Evolutionary conservation across 106 monocot species (phyloP).

Genomic region (Dioscorea alata): DNA sequence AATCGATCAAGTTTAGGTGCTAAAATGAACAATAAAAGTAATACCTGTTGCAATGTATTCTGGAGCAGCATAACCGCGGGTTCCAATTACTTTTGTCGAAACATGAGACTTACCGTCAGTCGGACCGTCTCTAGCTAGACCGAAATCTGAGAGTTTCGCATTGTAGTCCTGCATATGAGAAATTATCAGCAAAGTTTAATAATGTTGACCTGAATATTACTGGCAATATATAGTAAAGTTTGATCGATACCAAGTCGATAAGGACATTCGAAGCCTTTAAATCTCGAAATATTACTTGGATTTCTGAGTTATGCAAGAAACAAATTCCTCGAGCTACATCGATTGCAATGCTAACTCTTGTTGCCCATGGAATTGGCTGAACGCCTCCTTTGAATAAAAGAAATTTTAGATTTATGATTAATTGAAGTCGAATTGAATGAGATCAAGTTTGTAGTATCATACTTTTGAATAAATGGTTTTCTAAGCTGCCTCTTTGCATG

Average conservation of each 20-base stretch:
- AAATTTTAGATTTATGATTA: no score
- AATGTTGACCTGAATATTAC: background rate
- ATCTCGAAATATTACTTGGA: constrained; percentile 4
- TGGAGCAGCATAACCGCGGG: background rate
- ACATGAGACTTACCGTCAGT: background rate
- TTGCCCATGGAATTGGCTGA: no score
- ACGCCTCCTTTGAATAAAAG: no score
- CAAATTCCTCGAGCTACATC: background rate
- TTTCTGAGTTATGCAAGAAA: background rate
- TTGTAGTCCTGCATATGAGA: background rate
- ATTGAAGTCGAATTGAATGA: no score
- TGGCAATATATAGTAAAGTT: background rate
- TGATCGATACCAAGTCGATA: background rate
- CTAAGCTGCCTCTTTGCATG: constrained; percentile 1
- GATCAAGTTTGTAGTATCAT: background rate
- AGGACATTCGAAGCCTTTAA: constrained; percentile 6
- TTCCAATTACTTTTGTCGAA: background rate
- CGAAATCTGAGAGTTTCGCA: constrained; percentile 4
- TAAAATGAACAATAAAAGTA: no score
- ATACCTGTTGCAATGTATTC: constrained; percentile 7
- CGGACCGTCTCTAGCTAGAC: background rate
- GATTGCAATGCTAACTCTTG: no score
- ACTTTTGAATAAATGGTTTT: constrained; percentile 2
- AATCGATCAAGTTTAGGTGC: no score
- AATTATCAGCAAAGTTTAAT: no score